These are phyloP conservation scores for Tetrapyrgos nigripes DNA, from an alignment of 1,284 basidiomycete species.

Conservation along the genomic window DNA sequence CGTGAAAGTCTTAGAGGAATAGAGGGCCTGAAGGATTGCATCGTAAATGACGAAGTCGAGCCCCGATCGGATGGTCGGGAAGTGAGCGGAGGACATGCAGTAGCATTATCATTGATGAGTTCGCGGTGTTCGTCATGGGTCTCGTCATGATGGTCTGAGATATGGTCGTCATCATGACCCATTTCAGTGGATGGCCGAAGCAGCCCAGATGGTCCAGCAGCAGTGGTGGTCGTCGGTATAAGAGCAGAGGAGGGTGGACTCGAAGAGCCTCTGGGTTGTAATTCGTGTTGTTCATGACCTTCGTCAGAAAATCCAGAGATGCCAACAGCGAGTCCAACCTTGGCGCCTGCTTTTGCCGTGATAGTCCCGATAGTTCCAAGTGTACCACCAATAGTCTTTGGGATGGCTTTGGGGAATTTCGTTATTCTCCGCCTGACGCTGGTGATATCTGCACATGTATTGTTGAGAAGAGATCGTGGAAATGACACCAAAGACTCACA, in stretches of 20 bases:
- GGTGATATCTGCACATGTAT: not conserved
- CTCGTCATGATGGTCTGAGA: not conserved
- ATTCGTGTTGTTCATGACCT: not conserved
- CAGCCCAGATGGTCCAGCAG: not conserved
- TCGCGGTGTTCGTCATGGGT: not conserved
- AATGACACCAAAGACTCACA: conserved; percentile 33
- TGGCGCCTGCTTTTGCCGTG: not conserved
- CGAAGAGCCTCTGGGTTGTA: not conserved
- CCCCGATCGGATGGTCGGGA: too few relatives aligned
- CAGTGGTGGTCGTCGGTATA: not conserved
- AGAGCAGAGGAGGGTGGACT: not conserved
- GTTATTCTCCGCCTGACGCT: conserved; percentile 1
- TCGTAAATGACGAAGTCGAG: not conserved
- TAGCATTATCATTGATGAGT: too few relatives aligned
- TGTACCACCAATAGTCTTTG: not conserved
- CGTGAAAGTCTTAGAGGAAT: too few relatives aligned
- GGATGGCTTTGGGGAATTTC: not conserved
- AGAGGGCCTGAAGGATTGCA: too few relatives aligned
- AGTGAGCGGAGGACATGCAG: too few relatives aligned
- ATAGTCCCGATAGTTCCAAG: not conserved
- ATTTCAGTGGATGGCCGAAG: not conserved
- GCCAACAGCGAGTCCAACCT: not conserved
- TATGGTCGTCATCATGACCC: not conserved
- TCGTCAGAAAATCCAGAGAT: not conserved
- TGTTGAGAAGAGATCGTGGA: conserved; percentile 12